Evolutionary conservation across 2,329 filamentous ascomycete species (phyloP).

Genomic region (Cephalotrichum gorgonifer): DNA sequence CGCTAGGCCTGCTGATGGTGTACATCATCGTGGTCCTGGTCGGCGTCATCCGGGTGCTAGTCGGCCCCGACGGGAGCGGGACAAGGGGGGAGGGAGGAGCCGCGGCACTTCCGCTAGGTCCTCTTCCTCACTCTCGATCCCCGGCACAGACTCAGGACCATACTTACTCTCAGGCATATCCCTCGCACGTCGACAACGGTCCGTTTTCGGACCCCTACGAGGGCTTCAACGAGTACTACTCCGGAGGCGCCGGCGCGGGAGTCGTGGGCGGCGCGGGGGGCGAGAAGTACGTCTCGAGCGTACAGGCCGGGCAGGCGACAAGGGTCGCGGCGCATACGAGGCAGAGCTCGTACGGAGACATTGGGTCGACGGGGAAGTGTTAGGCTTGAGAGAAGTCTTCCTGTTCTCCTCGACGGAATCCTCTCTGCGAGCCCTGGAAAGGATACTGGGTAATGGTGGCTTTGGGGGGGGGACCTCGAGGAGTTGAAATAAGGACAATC

Average conservation of each 20-base stretch:
- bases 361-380: slow-evolving; percentile 13
- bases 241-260: not conserved
- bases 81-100: slow-evolving; percentile 26
- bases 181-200: not conserved
- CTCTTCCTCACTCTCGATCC: not conserved
- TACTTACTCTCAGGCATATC: not conserved
- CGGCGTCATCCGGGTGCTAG: slow-evolving; percentile 57
- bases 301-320: slow-evolving; percentile 11
- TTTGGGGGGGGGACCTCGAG: no score
- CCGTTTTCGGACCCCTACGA: not conserved
- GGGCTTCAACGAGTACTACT: not conserved
- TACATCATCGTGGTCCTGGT: slow-evolving; percentile 71
- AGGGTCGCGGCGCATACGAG: slow-evolving; percentile 20
- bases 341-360: slow-evolving; percentile 23
- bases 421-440: no score
- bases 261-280: not conserved
- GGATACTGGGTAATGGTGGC: not conserved
- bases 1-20: slow-evolving; percentile 59
- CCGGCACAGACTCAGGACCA: not conserved
- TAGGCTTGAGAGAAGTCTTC: not conserved
- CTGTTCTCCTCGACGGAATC: no score
- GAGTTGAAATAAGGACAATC: no score
- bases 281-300: slow-evolving; percentile 11
- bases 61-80: slow-evolving; percentile 47
- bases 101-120: slow-evolving; percentile 1